Base-by-base conservation (phyloP, 2,329 filamentous ascomycete genomes). In the Colletotrichum graminicola region DNA sequence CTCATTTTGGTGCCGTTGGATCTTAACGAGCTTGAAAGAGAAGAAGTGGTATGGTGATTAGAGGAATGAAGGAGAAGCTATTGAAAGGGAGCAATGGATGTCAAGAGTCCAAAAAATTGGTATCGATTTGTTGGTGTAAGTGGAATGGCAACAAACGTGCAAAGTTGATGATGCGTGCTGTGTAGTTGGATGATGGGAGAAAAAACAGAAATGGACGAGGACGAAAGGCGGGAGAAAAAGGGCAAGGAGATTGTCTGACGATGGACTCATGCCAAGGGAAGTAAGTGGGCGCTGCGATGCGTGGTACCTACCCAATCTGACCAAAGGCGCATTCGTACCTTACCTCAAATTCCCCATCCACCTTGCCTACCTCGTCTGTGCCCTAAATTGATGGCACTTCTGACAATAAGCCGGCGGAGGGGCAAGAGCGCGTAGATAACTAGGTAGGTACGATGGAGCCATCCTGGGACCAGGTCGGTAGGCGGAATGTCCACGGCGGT, bases 261-360 rank as follows among this genome's bases (percentile, higher is more conserved):
- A 63, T 57, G 36, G 67, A 60, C 39, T 61, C 39, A 18, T 16
- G 62, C 67, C 67, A 66, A 66, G 67, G 21, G 34, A 60, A 63
- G 69, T 26, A 34, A 63, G 69, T 26, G 34, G 41, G 18, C 21
- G 29, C 47, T 34, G 14, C 36, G 57, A 43, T 54, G 26, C 47
- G 29, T 60, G 26, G 61, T 64, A 29, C 49, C 39, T 69, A 23
- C 66, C 54, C 43, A 23, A 56, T 54, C 23, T 23, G 23, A 55
- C 34, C 56, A 64, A 18, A 34, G 36, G 52, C 43, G 26, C 34
- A 5, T 16, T 51, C n/a, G 59, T 62, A 34, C 61, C 61, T 62
- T 62, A 16, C 60, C 60, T 52, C 18, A 29, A 43, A 18, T 43
- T 43, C 18, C 34, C 29, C 57, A 7, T 43, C 26, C 39, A 43